Evolutionary conservation across 2,329 filamentous ascomycete genomes (phyloP), one percentile per base, ranked within the genome.

Genomic region (Neurospora sp.): DNA sequence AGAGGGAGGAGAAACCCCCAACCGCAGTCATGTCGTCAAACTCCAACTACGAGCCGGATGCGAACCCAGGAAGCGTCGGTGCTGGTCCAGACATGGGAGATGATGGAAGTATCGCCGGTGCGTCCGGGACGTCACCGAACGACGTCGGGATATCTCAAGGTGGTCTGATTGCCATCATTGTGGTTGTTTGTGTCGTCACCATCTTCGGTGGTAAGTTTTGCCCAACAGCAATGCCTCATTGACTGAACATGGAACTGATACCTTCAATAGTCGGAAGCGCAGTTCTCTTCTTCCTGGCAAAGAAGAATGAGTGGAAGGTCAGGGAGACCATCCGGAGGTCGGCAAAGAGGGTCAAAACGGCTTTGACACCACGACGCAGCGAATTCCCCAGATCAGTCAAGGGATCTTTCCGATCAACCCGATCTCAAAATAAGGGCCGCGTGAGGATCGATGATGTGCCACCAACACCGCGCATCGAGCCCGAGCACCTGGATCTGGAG

Each of bases 291-390:
- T 92, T 90, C 79, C 78, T 95, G 43, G 91, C 92, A 69, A 96
- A 96, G 84, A 93, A 92, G 82, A 88, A 89, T 66, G 91, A 94
- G 79, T 96, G 92, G 92, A 91, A 89, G 74, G 83, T 96, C 74
- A 87, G 89, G 70, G 88, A 92, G 77, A 91, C 85, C 38, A 83
- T 96, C 70, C 86, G 89, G 69, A 87, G 87, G 73, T 93, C 91
- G 1, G 88, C 88, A 39, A 84, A 83, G 72, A 88, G 83, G 76
- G 87, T 90, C 37, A 86, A 85, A 62, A 85, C 83, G 4, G 88
- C 84, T 5, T 82, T 90, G 69, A 90, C 88, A n/a, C 88, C 88
- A 6, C 82, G 87, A 66, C 83, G 87, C 70, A 80, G 83, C 69
- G 87, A 89, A 74, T 90, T 90, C 71, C 88, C 88, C 2, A 83